Conservation (phyloP, 371 early-diverging fungal genomes). For the Cokeromyces recurvatus region DNA sequence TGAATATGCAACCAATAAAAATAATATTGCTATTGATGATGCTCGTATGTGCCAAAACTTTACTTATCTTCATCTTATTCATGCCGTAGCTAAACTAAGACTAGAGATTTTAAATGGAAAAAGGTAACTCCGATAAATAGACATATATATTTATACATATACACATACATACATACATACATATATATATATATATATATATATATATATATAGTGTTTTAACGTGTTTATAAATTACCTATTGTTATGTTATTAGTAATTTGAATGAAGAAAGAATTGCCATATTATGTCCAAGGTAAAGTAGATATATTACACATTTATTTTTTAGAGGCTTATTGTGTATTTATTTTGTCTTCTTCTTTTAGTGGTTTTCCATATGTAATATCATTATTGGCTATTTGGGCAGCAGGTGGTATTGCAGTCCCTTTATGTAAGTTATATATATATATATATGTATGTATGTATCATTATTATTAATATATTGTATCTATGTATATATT, state of each 20-base stretch:
- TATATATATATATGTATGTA: too few relatives aligned
- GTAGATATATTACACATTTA: too few relatives aligned
- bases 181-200: too few relatives aligned
- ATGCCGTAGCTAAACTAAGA: slow-evolving; percentile 17
- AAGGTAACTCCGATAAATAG: slow-evolving; percentile 12
- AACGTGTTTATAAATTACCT: too few relatives aligned
- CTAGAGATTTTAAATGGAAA: slow-evolving; percentile 19
- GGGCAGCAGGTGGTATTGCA: slow-evolving; percentile 74
- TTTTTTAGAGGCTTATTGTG: too few relatives aligned
- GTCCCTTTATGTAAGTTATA: slow-evolving; percentile 68
- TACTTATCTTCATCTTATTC: slow-evolving; percentile 29
- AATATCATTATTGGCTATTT: slow-evolving; percentile 68
- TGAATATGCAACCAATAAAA: slow-evolving; percentile 15
- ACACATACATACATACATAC: too few relatives aligned
- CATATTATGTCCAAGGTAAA: slow-evolving; percentile 63
- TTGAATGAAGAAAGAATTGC: slow-evolving; percentile 61
- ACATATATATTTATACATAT: too few relatives aligned
- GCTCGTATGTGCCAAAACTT: slow-evolving; percentile 10
- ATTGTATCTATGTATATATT: too few relatives aligned
- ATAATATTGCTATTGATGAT: slow-evolving; percentile 34
- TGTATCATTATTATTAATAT: too few relatives aligned
- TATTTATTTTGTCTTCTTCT: not conserved
- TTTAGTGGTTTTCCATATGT: slow-evolving; percentile 64
- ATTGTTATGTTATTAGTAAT: slow-evolving; percentile 17
- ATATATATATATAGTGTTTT: too few relatives aligned